Conservation (phyloP, 2,329 filamentous ascomycete species). For the Claviceps purpurea region DNA sequence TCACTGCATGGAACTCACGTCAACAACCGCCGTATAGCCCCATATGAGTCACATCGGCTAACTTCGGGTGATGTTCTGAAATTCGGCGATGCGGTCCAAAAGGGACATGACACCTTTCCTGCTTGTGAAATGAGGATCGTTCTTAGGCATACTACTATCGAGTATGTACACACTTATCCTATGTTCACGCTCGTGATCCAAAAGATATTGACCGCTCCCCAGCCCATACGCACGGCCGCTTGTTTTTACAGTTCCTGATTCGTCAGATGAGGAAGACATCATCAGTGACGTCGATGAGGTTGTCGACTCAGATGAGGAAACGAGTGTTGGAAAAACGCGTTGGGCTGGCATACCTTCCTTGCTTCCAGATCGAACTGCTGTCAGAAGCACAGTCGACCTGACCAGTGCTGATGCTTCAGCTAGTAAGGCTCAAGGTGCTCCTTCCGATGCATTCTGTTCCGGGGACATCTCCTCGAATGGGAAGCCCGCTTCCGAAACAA, state of each 20-base stretch:
- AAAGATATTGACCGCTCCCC: background rate
- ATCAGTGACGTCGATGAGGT: constrained; percentile 15
- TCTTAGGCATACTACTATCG: constrained; percentile 15
- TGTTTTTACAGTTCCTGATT: constrained; percentile 30
- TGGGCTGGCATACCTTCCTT: constrained; percentile 14
- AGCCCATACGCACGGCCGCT: constrained; percentile 16
- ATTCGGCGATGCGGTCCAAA: constrained; percentile 24
- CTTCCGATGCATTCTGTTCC: background rate
- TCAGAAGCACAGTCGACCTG: constrained; percentile 10
- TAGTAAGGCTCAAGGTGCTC: background rate
- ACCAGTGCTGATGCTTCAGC: constrained; percentile 4
- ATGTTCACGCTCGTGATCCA: background rate
- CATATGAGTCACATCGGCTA: constrained; percentile 10
- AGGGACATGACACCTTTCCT: constrained; percentile 20
- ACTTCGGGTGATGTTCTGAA: constrained; percentile 18
- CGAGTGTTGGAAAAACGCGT: constrained; percentile 14
- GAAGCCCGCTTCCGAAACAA: background rate
- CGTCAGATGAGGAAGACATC: constrained; percentile 20
- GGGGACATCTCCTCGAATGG: background rate
- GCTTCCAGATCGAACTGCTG: constrained; percentile 8
- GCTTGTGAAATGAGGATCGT: constrained; percentile 24
- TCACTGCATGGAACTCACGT: constrained; percentile 42
- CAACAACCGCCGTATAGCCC: constrained; percentile 19
- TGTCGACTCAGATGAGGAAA: constrained; percentile 8
- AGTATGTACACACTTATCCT: constrained; percentile 9